Evolutionary conservation across 371 early-diverging fungal genomes (phyloP).

Genomic region (Synchytrium microbalum): DNA sequence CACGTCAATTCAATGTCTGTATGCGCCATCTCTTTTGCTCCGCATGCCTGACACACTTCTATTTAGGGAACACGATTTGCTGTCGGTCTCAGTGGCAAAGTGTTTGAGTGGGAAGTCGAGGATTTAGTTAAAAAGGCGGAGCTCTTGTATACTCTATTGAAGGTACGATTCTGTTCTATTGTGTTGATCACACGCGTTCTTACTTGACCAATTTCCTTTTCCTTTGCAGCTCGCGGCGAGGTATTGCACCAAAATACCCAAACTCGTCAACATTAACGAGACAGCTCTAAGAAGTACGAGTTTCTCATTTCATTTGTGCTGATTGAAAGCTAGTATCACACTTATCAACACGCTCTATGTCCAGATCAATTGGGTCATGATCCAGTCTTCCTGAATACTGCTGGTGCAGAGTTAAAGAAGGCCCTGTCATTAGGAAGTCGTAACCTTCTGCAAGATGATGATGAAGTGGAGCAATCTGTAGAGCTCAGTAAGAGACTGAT

Average conservation of each 20-base stretch:
- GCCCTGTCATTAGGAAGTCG: constrained; percentile 6
- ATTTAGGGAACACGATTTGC: constrained; percentile 22
- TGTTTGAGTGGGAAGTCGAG: constrained; percentile 33
- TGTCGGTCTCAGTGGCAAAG: constrained; percentile 26
- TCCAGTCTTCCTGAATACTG: constrained; percentile 7
- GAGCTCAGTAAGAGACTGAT: no score
- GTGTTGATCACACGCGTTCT: background rate
- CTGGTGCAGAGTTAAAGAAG: constrained; percentile 12
- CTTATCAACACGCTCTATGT: no score
- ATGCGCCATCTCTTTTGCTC: constrained; percentile 1
- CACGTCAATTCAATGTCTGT: no score
- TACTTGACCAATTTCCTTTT: background rate
- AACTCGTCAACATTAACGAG: constrained; percentile 21
- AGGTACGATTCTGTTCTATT: constrained; percentile 13
- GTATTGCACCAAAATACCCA: constrained; percentile 13
- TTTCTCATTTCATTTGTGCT: background rate
- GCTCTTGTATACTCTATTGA: constrained; percentile 27
- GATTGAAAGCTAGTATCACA: no score
- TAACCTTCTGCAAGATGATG: constrained; percentile 1
- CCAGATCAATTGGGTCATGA: constrained; percentile 15
- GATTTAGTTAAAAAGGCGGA: constrained; percentile 23
- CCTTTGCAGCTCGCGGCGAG: constrained; percentile 9
- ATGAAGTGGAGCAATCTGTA: constrained; percentile 15
- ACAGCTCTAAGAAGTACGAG: constrained; percentile 11
- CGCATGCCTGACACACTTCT: background rate